These are phyloP conservation scores for Magnaporthiopsis incrustans DNA, from an alignment of 2,329 filamentous ascomycete species.

Conservation along the genomic window DNA sequence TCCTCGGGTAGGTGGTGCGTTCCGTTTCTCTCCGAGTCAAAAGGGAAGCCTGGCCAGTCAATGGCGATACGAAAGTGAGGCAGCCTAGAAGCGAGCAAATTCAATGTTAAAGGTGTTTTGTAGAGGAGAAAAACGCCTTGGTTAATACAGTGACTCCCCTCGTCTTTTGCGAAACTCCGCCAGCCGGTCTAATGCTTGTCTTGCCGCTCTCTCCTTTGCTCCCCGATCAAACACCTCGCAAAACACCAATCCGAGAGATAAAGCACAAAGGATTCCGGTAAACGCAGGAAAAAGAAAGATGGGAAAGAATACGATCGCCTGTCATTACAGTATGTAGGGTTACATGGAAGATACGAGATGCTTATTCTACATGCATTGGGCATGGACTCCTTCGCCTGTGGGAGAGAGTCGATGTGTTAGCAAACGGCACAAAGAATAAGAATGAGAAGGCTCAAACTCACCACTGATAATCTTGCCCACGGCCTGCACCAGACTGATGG, in stretches of 20 bases:
- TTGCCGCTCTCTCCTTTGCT: not conserved
- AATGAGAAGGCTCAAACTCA: slow-evolving; percentile 19
- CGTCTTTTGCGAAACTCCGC: not conserved
- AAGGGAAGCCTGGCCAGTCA: not conserved
- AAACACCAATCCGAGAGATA: not conserved
- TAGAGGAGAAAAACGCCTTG: not conserved
- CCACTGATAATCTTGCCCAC: slow-evolving; percentile 56
- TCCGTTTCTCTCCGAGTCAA: too few species aligned
- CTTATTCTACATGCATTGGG: slow-evolving; percentile 11
- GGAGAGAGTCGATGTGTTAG: not conserved
- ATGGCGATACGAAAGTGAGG: not conserved
- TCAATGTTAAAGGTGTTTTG: not conserved
- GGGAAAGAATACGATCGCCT: not conserved
- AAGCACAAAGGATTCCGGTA: not conserved
- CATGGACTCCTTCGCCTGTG: slow-evolving; percentile 9
- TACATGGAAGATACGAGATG: slow-evolving; percentile 1
- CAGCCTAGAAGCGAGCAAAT: not conserved
- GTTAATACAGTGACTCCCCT: not conserved
- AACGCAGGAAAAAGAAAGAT: not conserved
- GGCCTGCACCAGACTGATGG: slow-evolving; percentile 68
- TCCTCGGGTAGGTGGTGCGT: too few species aligned
- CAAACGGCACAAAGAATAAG: too few species aligned
- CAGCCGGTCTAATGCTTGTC: not conserved
- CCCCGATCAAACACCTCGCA: not conserved
- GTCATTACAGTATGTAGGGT: not conserved